A percentile compares a stretch with the other conserved stretches of the same genome.
These are phyloP conservation scores for Anthracocystis walkeri DNA, from an alignment of 1,284 basidiomycete species.

Conservation along the genomic window DNA sequence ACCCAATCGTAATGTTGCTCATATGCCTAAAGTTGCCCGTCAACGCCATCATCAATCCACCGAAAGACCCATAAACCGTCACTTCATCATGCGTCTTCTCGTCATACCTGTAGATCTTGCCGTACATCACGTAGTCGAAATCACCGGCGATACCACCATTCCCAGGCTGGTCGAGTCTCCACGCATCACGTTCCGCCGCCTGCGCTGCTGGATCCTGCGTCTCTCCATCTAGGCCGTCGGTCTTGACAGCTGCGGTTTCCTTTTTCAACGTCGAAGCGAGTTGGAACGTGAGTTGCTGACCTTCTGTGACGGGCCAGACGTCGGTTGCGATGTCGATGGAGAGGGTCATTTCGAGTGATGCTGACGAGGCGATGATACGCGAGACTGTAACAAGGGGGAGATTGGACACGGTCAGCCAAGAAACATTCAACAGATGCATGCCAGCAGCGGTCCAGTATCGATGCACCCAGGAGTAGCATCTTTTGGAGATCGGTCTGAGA, in stretches of 20 bases:
- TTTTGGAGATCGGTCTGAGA: too few species aligned
- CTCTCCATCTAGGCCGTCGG: conserved; percentile 56
- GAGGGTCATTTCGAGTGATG: conserved; percentile 83
- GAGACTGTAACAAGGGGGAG: conserved; percentile 72
- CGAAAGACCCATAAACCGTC: conserved; percentile 94
- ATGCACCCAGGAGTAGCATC: not conserved
- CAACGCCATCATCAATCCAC: conserved; percentile 94
- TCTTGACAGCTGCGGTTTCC: conserved; percentile 71
- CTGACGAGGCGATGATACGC: conserved; percentile 60
- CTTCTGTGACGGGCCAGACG: conserved; percentile 70
- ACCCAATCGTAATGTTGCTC: conserved; percentile 89
- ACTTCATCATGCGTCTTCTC: conserved; percentile 84
- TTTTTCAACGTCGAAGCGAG: conserved; percentile 77
- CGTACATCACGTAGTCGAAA: conserved; percentile 99
- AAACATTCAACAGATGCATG: not conserved
- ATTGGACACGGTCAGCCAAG: conserved; percentile 73
- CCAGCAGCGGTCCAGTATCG: not conserved
- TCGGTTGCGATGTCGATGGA: conserved; percentile 75
- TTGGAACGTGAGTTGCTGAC: conserved; percentile 84
- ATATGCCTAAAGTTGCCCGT: conserved; percentile 93
- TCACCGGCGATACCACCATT: conserved; percentile 90
- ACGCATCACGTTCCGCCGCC: conserved; percentile 76
- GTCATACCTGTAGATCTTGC: conserved; percentile 98
- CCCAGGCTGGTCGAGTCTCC: conserved; percentile 89
- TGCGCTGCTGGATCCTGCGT: conserved; percentile 46